Percentiles rank a stretch among this genome's conserved stretches.
These are phyloP conservation scores for Aquilaria malaccensis DNA, from an alignment of 345 rosid species.

Conservation along the genomic window DNA sequence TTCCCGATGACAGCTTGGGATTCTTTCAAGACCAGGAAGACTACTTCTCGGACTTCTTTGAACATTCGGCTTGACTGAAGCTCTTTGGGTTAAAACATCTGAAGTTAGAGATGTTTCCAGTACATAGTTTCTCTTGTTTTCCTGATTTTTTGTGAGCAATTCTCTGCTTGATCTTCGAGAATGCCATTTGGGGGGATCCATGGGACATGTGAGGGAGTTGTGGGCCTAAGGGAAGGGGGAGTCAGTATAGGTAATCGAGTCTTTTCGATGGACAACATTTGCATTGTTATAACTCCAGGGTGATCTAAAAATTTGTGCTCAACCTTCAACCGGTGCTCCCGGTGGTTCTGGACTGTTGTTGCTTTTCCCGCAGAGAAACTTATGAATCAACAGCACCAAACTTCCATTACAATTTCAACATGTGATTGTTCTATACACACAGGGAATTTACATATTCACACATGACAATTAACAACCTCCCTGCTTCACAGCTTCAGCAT, in stretches of 20 bases:
- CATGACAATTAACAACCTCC: slow-evolving; percentile 8
- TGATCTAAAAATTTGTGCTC: background rate
- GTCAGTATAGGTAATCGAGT: too few species aligned
- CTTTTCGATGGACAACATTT: too few species aligned
- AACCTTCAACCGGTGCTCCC: background rate
- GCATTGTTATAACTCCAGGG: background rate
- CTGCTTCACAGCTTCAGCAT: slow-evolving; percentile 6
- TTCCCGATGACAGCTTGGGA: slow-evolving; percentile 19
- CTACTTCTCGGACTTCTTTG: slow-evolving; percentile 12
- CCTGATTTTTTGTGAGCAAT: background rate
- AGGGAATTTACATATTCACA: slow-evolving; percentile 9
- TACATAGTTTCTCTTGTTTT: background rate
- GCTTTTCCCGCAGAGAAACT: background rate
- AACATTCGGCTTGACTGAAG: slow-evolving; percentile 11
- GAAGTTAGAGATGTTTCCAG: slow-evolving; percentile 6
- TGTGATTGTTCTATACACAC: slow-evolving; percentile 6
- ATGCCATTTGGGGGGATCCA: background rate
- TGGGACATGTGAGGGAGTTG: background rate
- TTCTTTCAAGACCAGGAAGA: slow-evolving; percentile 16
- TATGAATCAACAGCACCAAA: slow-evolving; percentile 3
- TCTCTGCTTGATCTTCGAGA: slow-evolving; percentile 6
- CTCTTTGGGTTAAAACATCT: background rate
- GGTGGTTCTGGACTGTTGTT: too few species aligned
- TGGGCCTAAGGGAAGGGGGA: too few species aligned
- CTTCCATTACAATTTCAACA: slow-evolving; percentile 19